Conservation (phyloP, 129 eudicot species). For the Calendula officinalis region DNA sequence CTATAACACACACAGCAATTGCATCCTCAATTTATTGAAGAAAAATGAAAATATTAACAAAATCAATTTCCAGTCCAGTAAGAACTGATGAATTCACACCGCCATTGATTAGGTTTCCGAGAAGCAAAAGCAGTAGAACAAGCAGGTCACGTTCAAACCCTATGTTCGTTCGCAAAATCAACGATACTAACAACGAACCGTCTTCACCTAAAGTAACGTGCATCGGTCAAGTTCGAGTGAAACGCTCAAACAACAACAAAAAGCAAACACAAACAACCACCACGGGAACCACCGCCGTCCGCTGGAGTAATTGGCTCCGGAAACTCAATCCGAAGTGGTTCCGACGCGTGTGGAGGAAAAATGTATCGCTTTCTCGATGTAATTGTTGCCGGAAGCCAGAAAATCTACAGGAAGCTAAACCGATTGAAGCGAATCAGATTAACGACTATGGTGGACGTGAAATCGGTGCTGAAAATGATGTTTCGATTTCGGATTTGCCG, state of each 20-base stretch:
- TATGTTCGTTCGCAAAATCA: conserved; percentile 35
- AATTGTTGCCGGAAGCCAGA: conserved; percentile 35
- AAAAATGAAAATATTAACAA: conserved; percentile 43
- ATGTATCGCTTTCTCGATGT: conserved; percentile 34
- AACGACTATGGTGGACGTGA: conserved; percentile 1
- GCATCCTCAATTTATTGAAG: neutral
- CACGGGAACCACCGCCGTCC: conserved; percentile 5
- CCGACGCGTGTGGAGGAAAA: conserved; percentile 23
- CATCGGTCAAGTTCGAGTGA: conserved; percentile 77
- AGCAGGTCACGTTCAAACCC: conserved; percentile 56
- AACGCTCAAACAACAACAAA: conserved; percentile 40
- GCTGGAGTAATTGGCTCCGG: conserved; percentile 21
- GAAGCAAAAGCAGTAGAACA: conserved; percentile 56
- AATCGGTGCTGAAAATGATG: neutral
- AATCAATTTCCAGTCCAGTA: conserved; percentile 59
- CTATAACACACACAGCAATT: conserved; percentile 3
- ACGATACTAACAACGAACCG: conserved; percentile 51
- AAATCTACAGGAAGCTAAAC: conserved; percentile 21
- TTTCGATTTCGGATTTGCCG: conserved; percentile 16
- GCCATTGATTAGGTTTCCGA: conserved; percentile 58
- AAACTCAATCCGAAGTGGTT: conserved; percentile 24
- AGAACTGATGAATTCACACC: conserved; percentile 62
- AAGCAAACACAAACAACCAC: conserved; percentile 11
- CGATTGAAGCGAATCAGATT: conserved; percentile 8
- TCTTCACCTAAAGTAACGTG: conserved; percentile 93